A percentile compares a stretch with the other conserved stretches of the same genome.
Conservation (phyloP, 495 filamentous ascomycete species). For the Talaromyces nanjingensis region DNA sequence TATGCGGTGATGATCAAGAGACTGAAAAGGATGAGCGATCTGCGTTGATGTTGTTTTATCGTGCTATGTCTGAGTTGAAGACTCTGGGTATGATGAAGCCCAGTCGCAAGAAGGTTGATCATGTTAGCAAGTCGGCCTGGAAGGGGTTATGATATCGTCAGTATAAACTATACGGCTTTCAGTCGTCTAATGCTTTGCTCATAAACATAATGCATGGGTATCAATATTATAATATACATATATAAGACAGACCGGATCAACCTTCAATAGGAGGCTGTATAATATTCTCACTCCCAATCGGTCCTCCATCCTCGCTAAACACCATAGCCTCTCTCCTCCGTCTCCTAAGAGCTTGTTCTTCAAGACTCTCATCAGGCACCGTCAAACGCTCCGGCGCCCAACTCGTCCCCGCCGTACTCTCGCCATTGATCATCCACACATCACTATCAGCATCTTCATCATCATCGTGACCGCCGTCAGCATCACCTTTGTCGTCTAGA, state of each 20-base stretch:
- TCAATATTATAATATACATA: conserved; percentile 7
- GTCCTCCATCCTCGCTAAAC: conserved; percentile 41
- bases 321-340: conserved; percentile 51
- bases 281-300: conserved; percentile 43
- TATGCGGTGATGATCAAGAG: conserved; percentile 35
- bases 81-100: conserved; percentile 79
- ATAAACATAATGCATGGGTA: conserved; percentile 1
- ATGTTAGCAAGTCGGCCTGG: conserved; percentile 76
- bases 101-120: conserved; percentile 86
- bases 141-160: conserved; percentile 46
- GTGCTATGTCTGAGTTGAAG: conserved; percentile 74
- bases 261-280: conserved; percentile 33
- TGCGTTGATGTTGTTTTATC: conserved; percentile 70
- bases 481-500: conserved; percentile 16
- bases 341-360: conserved; percentile 43
- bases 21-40: conserved; percentile 28
- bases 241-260: neutral
- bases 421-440: conserved; percentile 44
- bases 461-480: conserved; percentile 38
- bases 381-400: conserved; percentile 25
- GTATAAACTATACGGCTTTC: neutral
- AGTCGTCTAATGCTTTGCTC: neutral
- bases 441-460: conserved; percentile 38
- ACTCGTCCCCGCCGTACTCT: conserved; percentile 34
- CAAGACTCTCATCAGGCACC: conserved; percentile 34